These are phyloP conservation scores for Mortierella antarctica DNA, from an alignment of 192 early-diverging fungal species.

Conservation along the genomic window DNA sequence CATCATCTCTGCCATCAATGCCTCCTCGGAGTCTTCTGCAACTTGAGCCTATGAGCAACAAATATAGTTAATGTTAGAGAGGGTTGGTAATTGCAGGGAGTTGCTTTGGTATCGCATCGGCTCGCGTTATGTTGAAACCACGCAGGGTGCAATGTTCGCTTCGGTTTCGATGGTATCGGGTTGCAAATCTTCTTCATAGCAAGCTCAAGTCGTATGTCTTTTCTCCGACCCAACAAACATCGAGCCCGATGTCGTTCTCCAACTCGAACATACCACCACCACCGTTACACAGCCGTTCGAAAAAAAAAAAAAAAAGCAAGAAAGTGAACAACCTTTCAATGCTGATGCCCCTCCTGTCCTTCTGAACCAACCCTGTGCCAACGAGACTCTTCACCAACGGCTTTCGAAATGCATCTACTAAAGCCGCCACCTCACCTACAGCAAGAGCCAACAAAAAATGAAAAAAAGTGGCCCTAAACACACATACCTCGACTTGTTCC, in stretches of 20 bases:
- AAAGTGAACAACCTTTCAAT: not conserved
- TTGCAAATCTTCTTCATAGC: no score
- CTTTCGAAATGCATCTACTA: no score
- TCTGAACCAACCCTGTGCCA: no score
- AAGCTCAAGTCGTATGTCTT: no score
- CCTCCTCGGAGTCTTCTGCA: conserved; percentile 62
- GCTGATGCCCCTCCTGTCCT: no score
- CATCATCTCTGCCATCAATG: conserved; percentile 80
- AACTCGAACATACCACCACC: not conserved
- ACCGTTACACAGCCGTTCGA: not conserved
- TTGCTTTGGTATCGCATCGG: no score
- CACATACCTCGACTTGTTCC: conserved; percentile 82
- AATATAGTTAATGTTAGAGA: no score
- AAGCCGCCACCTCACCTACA: no score
- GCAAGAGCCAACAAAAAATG: not conserved
- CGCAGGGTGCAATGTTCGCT: not conserved
- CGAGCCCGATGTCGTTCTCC: conserved; percentile 4
- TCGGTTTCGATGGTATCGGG: not conserved
- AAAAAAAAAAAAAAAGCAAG: not conserved
- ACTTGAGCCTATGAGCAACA: conserved; percentile 55
- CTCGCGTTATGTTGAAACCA: no score
- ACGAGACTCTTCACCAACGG: no score
- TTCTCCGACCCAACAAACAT: conserved; percentile 4
- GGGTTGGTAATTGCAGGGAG: no score
- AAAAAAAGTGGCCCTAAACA: not conserved